phyloP scores from a whole-genome alignment of 805 yeast genomes.

The Starmerella vitae region DNA sequence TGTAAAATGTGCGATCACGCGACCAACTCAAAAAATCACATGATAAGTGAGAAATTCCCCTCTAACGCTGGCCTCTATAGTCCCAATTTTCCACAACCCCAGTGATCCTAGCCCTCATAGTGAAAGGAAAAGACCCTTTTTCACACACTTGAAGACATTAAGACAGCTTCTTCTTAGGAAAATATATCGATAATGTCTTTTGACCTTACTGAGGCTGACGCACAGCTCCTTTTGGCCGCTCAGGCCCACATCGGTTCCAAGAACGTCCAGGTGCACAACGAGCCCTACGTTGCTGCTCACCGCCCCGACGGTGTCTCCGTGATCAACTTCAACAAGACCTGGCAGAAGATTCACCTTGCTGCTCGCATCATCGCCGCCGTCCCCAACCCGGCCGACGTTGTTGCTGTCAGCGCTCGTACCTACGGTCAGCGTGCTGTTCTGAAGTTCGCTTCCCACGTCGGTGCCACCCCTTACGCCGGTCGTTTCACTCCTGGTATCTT shows the following conservation, averaged over 20 bases:
- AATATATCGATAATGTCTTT: slow-evolving; percentile 14
- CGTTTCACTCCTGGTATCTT: slow-evolving; percentile 99
- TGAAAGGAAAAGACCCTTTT: slow-evolving; percentile 1
- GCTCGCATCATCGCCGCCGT: slow-evolving; percentile 99
- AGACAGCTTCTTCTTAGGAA: not conserved
- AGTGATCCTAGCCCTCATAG: slow-evolving; percentile 1
- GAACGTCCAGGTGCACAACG: slow-evolving; percentile 75
- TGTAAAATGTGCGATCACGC: no score
- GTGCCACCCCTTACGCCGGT: slow-evolving; percentile 99
- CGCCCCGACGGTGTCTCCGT: slow-evolving; percentile 68
- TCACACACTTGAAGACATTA: not conserved
- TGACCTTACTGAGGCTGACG: slow-evolving; percentile 85
- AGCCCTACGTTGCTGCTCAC: slow-evolving; percentile 22
- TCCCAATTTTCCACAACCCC: not conserved
- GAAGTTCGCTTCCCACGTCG: slow-evolving; percentile 99
- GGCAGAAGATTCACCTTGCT: slow-evolving; percentile 99
- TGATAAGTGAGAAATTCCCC: not conserved
- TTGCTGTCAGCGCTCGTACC: slow-evolving; percentile 97
- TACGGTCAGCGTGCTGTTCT: slow-evolving; percentile 99
- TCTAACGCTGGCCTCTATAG: not conserved
- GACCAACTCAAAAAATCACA: not conserved
- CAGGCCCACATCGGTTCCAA: slow-evolving; percentile 98
- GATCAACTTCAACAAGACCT: slow-evolving; percentile 96
- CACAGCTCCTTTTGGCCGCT: slow-evolving; percentile 98
- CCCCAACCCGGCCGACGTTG: slow-evolving; percentile 97